Evolutionary conservation across 805 yeast genomes (phyloP).

Genomic region (Clavispora phyllophila): DNA sequence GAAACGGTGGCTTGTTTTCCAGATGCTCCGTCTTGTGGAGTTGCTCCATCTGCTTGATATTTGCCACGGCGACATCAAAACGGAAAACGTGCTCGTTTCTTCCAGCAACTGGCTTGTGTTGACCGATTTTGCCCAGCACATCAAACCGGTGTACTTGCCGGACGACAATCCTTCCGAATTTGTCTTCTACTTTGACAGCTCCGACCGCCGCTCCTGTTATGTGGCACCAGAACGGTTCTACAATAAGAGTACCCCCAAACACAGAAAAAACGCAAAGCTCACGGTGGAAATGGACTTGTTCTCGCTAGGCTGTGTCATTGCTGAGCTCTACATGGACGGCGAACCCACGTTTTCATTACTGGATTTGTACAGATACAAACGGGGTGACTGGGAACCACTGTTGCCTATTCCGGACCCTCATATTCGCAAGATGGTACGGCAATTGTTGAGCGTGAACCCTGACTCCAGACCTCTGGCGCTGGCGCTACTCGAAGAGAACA

Average conservation of each 20-base stretch:
- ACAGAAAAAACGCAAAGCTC: too few relatives aligned
- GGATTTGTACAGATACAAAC: constrained; percentile 77
- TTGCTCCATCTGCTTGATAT: constrained; percentile 58
- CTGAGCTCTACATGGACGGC: constrained; percentile 84
- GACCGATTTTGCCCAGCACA: constrained; percentile 74
- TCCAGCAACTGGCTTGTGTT: constrained; percentile 85
- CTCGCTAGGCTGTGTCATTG: constrained; percentile 81
- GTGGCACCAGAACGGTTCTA: constrained; percentile 90
- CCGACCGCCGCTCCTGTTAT: constrained; percentile 81
- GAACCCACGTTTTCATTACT: constrained; percentile 81
- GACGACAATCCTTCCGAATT: constrained; percentile 92
- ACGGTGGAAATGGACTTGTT: constrained; percentile 76
- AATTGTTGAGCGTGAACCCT: constrained; percentile 67
- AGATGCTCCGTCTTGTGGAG: constrained; percentile 58
- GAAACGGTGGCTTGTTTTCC: constrained; percentile 80
- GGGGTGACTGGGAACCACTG: constrained; percentile 62
- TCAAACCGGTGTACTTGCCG: constrained; percentile 79
- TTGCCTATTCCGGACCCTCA: constrained; percentile 48
- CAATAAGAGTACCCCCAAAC: constrained; percentile 18
- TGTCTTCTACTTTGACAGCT: constrained; percentile 87
- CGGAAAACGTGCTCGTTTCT: constrained; percentile 83
- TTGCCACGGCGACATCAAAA: constrained; percentile 86
- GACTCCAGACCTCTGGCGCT: constrained; percentile 50
- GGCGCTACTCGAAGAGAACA: constrained; percentile 47
- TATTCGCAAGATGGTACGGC: constrained; percentile 50